Evolutionary conservation across 768 basidiomycete species (phyloP), one percentile per base, ranked within the genome.

Genomic region (Sarcodon aspratus): DNA sequence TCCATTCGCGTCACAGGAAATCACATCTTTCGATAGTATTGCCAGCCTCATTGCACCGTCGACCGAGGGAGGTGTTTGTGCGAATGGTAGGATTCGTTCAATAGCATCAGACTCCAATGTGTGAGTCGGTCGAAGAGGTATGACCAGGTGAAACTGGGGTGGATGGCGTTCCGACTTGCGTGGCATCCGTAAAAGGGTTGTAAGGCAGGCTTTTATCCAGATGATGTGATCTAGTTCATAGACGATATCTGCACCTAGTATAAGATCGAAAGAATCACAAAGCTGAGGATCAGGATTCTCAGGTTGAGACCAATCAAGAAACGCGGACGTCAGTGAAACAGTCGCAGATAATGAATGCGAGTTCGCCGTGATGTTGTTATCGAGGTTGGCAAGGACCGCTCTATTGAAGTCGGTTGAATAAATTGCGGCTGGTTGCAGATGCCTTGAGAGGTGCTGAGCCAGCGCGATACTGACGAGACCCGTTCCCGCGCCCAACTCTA

Each of bases 101-200:
- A 89, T 61, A 0, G 74, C 73, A 33, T 57, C 64, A 0, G 76
- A 79, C 65, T 92, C 89, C 10, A 59, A 60, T 0, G 65, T 55
- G 53, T 85, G 82, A 0, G 83, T 85, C 0, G 69, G 60, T 0
- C 90, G 82, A 4, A 86, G 68, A 1, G 89, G 86, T n/a, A 90
- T 76, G 45, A 89, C 70, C 11, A 91, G 73, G 55, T 89, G 85
- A 61, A 92, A 92, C 31, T 46, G 56, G 43, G 45, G 60, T 17
- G 13, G 7, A 18, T 52, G 50, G 59, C 56, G 2, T 47, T 40
- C 15, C 27, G 27, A 27, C 46, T 13, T 46, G 44, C 40, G 6
- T 15, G 63, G 63, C 38, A 44, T 51, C 12, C 62, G 59, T 32
- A 79, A 65, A 13, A 74, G 61, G 0, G 48, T 55, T 9, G 55